Percentiles rank a stretch among this genome's conserved stretches.
Conservation (phyloP, 306 rosid genomes). For the Nissolia schottii region DNA sequence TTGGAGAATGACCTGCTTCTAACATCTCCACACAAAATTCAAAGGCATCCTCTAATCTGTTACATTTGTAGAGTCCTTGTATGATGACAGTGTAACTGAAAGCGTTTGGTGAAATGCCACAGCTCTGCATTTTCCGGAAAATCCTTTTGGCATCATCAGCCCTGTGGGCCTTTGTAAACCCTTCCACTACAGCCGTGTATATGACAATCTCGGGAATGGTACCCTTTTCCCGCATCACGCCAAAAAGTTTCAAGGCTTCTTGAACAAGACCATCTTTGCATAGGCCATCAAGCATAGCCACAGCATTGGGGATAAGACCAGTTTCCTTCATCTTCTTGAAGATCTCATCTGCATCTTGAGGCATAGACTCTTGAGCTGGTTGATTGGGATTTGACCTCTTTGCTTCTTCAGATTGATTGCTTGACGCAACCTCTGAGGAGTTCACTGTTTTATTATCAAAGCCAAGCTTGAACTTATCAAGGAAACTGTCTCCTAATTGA, state of each 20-base stretch:
- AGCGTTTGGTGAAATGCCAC: conserved; percentile 72
- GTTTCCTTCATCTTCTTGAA: conserved; percentile 93
- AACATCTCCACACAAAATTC: conserved; percentile 84
- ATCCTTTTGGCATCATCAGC: conserved; percentile 70
- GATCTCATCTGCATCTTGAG: conserved; percentile 73
- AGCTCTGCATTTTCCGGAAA: conserved; percentile 80
- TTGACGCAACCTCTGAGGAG: conserved; percentile 12
- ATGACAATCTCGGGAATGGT: conserved; percentile 87
- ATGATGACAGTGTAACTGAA: conserved; percentile 68
- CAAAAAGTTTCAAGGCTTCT: conserved; percentile 91
- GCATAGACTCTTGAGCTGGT: conserved; percentile 24
- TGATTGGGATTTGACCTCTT: conserved; percentile 15
- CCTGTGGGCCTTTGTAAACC: conserved; percentile 68
- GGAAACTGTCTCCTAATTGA: conserved; percentile 55
- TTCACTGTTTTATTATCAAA: conserved; percentile 29
- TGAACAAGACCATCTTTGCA: conserved; percentile 93
- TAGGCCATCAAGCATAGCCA: conserved; percentile 96
- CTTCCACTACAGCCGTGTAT: conserved; percentile 92
- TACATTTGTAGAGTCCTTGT: conserved; percentile 61
- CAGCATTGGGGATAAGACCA: conserved; percentile 90
- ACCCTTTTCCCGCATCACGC: conserved; percentile 82
- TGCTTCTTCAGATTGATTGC: conserved; percentile 25
- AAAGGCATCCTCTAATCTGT: conserved; percentile 46
- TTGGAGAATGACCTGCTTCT: conserved; percentile 74
- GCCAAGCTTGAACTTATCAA: conserved; percentile 64